A percentile compares a stretch with the other conserved stretches of the same genome.
Conservation (phyloP, 2,329 filamentous ascomycete species). For the Pestalotiopsis sp. region DNA sequence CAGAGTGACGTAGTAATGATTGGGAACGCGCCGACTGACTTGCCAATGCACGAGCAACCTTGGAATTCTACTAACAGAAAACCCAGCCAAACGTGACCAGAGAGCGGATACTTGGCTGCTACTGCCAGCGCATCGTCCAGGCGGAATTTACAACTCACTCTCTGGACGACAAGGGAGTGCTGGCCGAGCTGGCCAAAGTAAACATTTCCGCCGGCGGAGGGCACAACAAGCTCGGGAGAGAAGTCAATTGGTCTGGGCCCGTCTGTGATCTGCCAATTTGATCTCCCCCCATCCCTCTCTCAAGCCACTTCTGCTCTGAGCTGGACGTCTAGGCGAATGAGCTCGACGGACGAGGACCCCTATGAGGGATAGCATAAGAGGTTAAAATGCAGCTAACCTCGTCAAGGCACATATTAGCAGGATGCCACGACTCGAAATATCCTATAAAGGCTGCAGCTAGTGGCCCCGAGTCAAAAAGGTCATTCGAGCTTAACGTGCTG, state of each 20-base stretch:
- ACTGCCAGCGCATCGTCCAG: background rate
- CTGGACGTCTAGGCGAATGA: background rate
- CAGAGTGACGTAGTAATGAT: constrained; percentile 2
- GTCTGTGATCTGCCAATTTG: background rate
- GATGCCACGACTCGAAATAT: background rate
- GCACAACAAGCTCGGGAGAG: background rate
- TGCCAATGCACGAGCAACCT: background rate
- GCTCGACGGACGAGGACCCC: background rate
- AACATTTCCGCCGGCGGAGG: background rate
- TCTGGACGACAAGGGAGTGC: background rate
- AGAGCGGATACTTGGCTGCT: background rate
- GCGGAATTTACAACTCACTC: background rate
- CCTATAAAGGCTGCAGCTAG: background rate
- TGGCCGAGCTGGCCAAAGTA: background rate
- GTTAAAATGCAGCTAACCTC: background rate
- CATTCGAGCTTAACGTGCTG: background rate
- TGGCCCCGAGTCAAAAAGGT: background rate
- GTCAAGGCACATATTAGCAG: background rate
- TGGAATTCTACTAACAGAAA: background rate
- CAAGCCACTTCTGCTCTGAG: background rate
- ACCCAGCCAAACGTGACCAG: background rate
- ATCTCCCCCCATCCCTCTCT: background rate
- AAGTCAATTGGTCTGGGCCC: background rate
- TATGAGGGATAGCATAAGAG: background rate
- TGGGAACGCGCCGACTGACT: background rate